Percentiles rank a stretch among this genome's conserved stretches.
These are phyloP conservation scores for Iris macrosiphon DNA, from an alignment of 106 monocot genomes.

Conservation along the genomic window DNA sequence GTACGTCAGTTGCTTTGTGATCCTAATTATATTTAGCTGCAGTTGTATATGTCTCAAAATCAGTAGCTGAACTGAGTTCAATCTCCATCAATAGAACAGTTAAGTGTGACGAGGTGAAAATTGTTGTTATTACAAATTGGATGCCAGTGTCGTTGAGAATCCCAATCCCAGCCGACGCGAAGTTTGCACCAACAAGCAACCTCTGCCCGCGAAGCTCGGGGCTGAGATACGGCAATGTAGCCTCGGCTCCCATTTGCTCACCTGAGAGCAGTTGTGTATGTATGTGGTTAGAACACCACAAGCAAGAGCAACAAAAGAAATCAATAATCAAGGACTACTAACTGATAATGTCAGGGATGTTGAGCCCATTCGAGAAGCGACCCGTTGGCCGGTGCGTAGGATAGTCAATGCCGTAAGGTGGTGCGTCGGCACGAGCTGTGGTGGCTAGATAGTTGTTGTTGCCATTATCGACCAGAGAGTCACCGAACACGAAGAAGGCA, in stretches of 20 bases:
- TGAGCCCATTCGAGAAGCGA: constrained; percentile 88
- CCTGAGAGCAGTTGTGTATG: constrained; percentile 38
- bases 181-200: constrained; percentile 78
- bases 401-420: constrained; percentile 80
- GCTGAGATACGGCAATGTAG: constrained; percentile 79
- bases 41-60: too few species aligned
- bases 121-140: constrained; percentile 58
- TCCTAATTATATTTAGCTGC: constrained; percentile 79
- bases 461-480: constrained; percentile 89
- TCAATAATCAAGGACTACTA: not conserved
- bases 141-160: constrained; percentile 92
- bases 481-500: constrained; percentile 88
- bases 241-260: constrained; percentile 66
- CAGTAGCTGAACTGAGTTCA: too few species aligned
- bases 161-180: constrained; percentile 87
- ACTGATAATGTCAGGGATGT: constrained; percentile 94
- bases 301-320: too few species aligned
- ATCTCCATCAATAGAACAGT: too few species aligned
- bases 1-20: constrained; percentile 44
- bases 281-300: too few species aligned
- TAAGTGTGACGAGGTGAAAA: too few species aligned
- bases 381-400: constrained; percentile 63
- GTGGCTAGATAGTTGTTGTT: constrained; percentile 87
- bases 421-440: constrained; percentile 69
- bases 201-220: constrained; percentile 56